Conservation (phyloP, 2,329 filamentous ascomycete genomes). For the Davidsoniella australis region DNA sequence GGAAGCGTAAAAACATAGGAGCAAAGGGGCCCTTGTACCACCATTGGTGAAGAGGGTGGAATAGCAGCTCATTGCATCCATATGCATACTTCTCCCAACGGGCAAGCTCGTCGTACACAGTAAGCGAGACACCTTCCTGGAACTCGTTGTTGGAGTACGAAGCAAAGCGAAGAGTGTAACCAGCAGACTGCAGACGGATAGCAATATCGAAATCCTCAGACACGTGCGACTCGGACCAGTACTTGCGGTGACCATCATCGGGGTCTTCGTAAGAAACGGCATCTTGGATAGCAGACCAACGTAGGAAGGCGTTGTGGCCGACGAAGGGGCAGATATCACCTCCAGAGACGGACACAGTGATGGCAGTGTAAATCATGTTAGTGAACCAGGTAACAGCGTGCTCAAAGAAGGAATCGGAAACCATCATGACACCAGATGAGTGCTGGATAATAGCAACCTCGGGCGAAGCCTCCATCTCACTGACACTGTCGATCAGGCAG, state of each 20-base stretch:
- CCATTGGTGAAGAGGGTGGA: constrained; percentile 50
- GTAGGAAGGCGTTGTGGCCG: constrained; percentile 59
- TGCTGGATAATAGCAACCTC: constrained; percentile 58
- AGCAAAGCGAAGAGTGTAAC: constrained; percentile 51
- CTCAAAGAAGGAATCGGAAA: constrained; percentile 56
- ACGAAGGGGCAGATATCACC: constrained; percentile 62
- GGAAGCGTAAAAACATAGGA: constrained; percentile 42
- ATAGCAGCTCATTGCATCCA: constrained; percentile 53
- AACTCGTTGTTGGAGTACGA: constrained; percentile 54
- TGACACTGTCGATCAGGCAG: constrained; percentile 51
- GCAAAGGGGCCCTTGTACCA: constrained; percentile 45
- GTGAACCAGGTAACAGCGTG: constrained; percentile 62
- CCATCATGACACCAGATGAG: constrained; percentile 60
- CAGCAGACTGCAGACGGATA: constrained; percentile 50
- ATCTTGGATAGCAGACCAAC: constrained; percentile 36
- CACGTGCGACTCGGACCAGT: constrained; percentile 60
- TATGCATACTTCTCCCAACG: constrained; percentile 62
- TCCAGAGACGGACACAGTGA: constrained; percentile 51
- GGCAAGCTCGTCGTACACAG: constrained; percentile 54
- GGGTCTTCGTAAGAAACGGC: constrained; percentile 23
- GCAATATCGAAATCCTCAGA: constrained; percentile 67
- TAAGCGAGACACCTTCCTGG: constrained; percentile 57
- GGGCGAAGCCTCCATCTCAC: constrained; percentile 53
- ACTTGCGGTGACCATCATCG: constrained; percentile 44
- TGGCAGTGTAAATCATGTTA: constrained; percentile 58